Base-by-base conservation (phyloP, 805 yeast species). In the Diddensiella caesifluorescens region DNA sequence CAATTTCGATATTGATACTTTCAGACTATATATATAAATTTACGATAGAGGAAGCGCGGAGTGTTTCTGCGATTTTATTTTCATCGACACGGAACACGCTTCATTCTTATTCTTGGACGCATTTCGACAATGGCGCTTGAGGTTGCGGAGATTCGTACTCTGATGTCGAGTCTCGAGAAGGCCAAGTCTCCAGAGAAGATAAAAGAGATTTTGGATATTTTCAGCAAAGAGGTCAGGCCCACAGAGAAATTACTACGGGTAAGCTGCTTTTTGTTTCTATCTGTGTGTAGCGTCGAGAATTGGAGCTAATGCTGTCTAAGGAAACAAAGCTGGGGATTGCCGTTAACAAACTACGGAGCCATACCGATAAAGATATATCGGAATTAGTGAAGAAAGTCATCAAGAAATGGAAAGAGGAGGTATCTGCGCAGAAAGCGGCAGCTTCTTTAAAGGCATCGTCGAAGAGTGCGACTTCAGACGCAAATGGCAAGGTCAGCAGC, bases 311-410 rank as follows among this genome's bases (percentile, higher is more conserved):
- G 27, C 27, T 25, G 9, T 25, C 27, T 25, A 9, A 64, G 68
- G 95, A 90, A 56, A 92, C 98, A 5, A 88, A 87, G 62, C 90
- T 92, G n/a, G 98, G 98, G 50, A 90, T 92, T 13, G 90, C 89
- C 5, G 97, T 92, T 31, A 92, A 92, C 67, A 88, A 86, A 63
- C 77, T 83, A 55, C 77, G 95, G 50, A 65, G 84, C 5, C 85
- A 83, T 61, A 48, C 73, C 18, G 94, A 88, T 52, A 62, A 57
- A 25, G 56, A 56, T 19, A 74, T 92, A 35, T 69, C 81, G 9
- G 64, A 71, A 2, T 64, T 83, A 30, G 97, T 90, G 27, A 85
- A 84, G 61, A 78, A 77, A 52, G 84, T 89, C 67, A 88, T 92
- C 54, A 75, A 78, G 52, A 69, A 73, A 27, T 92, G 98, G 98